Base-by-base conservation (phyloP, 257 asterid species). In the Verbena officinalis region DNA sequence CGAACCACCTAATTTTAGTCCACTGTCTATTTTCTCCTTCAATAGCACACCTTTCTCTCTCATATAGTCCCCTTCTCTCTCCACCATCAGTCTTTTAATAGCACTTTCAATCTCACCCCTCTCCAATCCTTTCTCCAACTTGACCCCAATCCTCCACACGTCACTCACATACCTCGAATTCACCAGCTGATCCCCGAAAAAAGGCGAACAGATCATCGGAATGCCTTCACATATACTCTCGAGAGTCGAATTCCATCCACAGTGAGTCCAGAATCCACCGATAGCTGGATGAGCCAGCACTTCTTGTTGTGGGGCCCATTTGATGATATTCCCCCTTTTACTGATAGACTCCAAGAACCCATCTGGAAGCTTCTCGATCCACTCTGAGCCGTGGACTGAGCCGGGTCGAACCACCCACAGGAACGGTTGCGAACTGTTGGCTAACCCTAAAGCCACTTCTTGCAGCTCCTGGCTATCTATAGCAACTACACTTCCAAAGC, bases 301-400 rank as follows among this genome's bases (percentile, higher is more conserved):
- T 42, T 75, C 59, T 42, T 75, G 76, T 50, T 78, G 75, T 1
- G 81, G 77, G 0, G 81, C 84, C 84, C 84, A 79, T 54, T 75
- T 64, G 14, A 79, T 54, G 2, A 75, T 51, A 8, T 53, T 27
- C 1, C 81, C 84, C 24, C 72, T 70, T 22, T 60, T 60, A 2
- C 73, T 45, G 9, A 65, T 55, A 20, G 57, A 65, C 49, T 65
- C 77, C 46, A 20, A 4, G 65, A 76, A 71, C 48, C 64, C 75
- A 7, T n/a, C 0, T 7, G 77, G 77, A 43, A 71, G 60, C 55
- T 12, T 38, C 11, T 76, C 77, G 1, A 71, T 58, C 77, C 71
- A 71, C 34, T 71, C 42, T 0, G 74, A 61, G 3, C 68, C 34
- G 1, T 16, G 30, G 17, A 72, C 67, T 36, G 62, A 50, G n/a